phyloP scores from a whole-genome alignment of 805 yeast species.

The Brettanomyces bruxellensis region DNA sequence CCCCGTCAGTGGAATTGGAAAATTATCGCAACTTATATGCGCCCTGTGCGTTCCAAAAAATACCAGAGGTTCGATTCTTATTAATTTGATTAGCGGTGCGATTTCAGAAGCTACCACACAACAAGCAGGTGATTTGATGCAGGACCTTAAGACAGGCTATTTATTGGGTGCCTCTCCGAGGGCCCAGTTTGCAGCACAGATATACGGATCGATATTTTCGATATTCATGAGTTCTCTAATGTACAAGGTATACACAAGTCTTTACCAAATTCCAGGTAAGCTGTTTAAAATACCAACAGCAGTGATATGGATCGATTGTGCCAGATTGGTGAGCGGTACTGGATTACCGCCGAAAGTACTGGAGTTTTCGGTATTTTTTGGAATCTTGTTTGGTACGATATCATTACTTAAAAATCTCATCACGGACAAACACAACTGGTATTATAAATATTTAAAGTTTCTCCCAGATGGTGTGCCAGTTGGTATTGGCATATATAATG shows the following conservation, averaged over 20 bases:
- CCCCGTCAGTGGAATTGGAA: slow-evolving; percentile 96
- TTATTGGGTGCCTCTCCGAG: slow-evolving; percentile 84
- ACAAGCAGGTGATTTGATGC: slow-evolving; percentile 98
- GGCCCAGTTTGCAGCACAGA: slow-evolving; percentile 86
- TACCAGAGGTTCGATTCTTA: slow-evolving; percentile 74
- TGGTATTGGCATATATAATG: slow-evolving; percentile 91
- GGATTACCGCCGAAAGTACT: slow-evolving; percentile 79
- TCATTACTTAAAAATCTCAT: slow-evolving; percentile 54
- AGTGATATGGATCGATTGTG: slow-evolving; percentile 93
- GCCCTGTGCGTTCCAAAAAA: slow-evolving; percentile 68
- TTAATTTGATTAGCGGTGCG: slow-evolving; percentile 91
- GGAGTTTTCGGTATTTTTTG: slow-evolving; percentile 51
- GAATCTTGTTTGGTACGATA: slow-evolving; percentile 57
- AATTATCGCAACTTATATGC: slow-evolving; percentile 80
- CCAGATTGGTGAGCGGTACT: slow-evolving; percentile 82
- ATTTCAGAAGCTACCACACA: slow-evolving; percentile 98
- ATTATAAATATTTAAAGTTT: slow-evolving; percentile 36
- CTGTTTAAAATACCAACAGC: slow-evolving; percentile 91
- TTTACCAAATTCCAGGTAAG: slow-evolving; percentile 78
- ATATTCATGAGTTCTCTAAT: slow-evolving; percentile 70
- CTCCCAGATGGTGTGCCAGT: slow-evolving; percentile 95
- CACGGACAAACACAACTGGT: slow-evolving; percentile 24
- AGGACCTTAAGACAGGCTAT: slow-evolving; percentile 92
- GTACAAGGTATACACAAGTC: slow-evolving; percentile 72
- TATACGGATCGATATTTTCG: slow-evolving; percentile 83